Conservation (phyloP, 352 stramenopile species). For the Halophytophthora polymorphica region DNA sequence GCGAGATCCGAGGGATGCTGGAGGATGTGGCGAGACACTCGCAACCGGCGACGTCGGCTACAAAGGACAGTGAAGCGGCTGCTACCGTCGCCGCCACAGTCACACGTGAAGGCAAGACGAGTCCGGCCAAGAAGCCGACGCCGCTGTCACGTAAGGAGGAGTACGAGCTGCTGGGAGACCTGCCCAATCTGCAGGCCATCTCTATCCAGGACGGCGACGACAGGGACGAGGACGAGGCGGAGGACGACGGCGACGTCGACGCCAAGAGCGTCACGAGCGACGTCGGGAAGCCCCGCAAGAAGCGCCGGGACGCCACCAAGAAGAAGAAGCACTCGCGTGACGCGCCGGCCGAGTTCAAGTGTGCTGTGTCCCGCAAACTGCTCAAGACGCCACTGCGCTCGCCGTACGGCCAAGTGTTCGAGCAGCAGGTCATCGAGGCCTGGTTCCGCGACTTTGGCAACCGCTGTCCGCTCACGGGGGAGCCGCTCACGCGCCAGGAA, state of each 20-base stretch:
- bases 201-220: constrained; percentile 52
- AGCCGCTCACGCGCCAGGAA: constrained; percentile 57
- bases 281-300: constrained; percentile 21
- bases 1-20: constrained; percentile 74
- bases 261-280: constrained; percentile 25
- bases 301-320: constrained; percentile 24
- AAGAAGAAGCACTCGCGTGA: constrained; percentile 41
- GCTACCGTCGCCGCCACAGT: constrained; percentile 26
- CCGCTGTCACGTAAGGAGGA: constrained; percentile 78
- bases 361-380: constrained; percentile 68
- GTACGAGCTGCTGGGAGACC: constrained; percentile 71
- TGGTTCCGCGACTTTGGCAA: constrained; percentile 86
- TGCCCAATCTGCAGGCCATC: constrained; percentile 62
- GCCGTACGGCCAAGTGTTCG: constrained; percentile 76
- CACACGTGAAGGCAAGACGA: constrained; percentile 32
- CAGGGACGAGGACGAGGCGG: constrained; percentile 22
- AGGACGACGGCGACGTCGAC: constrained; percentile 25
- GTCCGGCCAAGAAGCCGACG: constrained; percentile 23
- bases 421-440: constrained; percentile 70
- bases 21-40: constrained; percentile 61
- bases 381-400: constrained; percentile 67
- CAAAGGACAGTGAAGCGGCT: constrained; percentile 8
- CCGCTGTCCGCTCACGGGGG: constrained; percentile 66
- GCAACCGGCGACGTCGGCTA: constrained; percentile 15
- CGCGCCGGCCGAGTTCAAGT: constrained; percentile 61